Evolutionary conservation across 1,139 yeast genomes (phyloP).

Genomic region (Kodamaea suecica): DNA sequence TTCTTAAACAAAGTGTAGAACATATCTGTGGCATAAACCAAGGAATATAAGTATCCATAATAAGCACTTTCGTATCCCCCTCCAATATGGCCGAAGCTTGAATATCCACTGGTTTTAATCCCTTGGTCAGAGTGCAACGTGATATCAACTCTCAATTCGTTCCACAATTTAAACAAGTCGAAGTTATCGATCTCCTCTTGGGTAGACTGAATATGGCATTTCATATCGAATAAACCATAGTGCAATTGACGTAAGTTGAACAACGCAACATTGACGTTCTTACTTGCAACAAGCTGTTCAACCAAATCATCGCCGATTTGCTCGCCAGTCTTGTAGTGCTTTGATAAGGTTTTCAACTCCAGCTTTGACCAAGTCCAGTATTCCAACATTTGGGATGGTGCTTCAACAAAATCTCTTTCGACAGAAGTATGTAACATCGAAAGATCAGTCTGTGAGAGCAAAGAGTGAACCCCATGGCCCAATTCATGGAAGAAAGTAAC

Average conservation of each 20-base stretch:
- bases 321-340: constrained; percentile 63
- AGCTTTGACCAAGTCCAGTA: constrained; percentile 81
- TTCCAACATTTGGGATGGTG: constrained; percentile 87
- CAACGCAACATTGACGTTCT: constrained; percentile 74
- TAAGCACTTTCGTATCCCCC: constrained; percentile 87
- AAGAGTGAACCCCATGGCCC: constrained; percentile 85
- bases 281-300: constrained; percentile 58
- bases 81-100: constrained; percentile 78
- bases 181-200: constrained; percentile 38
- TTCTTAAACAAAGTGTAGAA: constrained; percentile 66
- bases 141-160: constrained; percentile 55
- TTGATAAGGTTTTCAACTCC: constrained; percentile 57
- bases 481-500: constrained; percentile 85
- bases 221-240: constrained; percentile 75
- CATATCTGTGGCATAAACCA: constrained; percentile 82
- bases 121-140: constrained; percentile 57
- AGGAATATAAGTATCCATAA: constrained; percentile 83
- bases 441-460: constrained; percentile 63
- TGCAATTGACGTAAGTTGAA: constrained; percentile 71
- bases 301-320: constrained; percentile 58
- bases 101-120: constrained; percentile 58
- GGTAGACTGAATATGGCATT: constrained; percentile 53
- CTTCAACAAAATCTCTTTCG: constrained; percentile 83
- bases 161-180: constrained; percentile 60
- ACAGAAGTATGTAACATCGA: constrained; percentile 70